These are phyloP conservation scores for Nothophaeocryptopus gaeumannii DNA, from an alignment of 2,329 filamentous ascomycete species.

Conservation along the genomic window DNA sequence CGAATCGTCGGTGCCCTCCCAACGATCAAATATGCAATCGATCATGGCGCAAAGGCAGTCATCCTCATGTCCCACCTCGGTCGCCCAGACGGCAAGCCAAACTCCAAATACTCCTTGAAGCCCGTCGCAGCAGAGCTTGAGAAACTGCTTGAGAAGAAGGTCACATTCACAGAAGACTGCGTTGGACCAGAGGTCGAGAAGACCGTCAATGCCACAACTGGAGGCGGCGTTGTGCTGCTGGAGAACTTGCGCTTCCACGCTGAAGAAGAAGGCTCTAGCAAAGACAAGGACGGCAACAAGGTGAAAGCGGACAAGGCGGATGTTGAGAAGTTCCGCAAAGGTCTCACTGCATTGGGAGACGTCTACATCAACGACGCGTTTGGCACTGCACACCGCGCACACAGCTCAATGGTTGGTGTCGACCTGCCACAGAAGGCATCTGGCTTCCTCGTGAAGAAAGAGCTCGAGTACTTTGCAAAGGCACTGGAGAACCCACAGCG, in stretches of 20 bases:
- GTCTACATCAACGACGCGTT: constrained; percentile 99
- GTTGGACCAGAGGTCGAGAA: constrained; percentile 89
- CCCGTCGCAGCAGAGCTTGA: constrained; percentile 81
- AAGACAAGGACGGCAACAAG: constrained; percentile 94
- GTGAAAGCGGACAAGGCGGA: constrained; percentile 93
- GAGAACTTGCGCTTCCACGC: constrained; percentile 99
- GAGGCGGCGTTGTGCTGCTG: constrained; percentile 81
- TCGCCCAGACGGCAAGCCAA: constrained; percentile 84
- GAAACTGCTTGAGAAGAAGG: constrained; percentile 72
- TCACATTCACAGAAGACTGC: constrained; percentile 85
- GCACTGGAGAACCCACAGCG: constrained; percentile 89
- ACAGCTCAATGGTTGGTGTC: constrained; percentile 98
- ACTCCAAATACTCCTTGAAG: constrained; percentile 91
- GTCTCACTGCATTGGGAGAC: constrained; percentile 88
- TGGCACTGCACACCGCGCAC: constrained; percentile 94
- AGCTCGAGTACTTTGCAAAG: constrained; percentile 98
- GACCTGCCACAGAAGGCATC: constrained; percentile 95
- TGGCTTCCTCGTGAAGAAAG: constrained; percentile 99
- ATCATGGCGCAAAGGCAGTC: constrained; percentile 59
- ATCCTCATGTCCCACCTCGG: constrained; percentile 98
- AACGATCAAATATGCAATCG: constrained; percentile 42
- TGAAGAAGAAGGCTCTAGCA: constrained; percentile 95
- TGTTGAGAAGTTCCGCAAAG: constrained; percentile 92
- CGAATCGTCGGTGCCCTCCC: constrained; percentile 83
- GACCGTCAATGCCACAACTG: constrained; percentile 76